Percentiles rank a stretch among this genome's conserved stretches.
These are phyloP conservation scores for Brassica hybrid DNA, from an alignment of 441 rosid genomes.

Conservation along the genomic window DNA sequence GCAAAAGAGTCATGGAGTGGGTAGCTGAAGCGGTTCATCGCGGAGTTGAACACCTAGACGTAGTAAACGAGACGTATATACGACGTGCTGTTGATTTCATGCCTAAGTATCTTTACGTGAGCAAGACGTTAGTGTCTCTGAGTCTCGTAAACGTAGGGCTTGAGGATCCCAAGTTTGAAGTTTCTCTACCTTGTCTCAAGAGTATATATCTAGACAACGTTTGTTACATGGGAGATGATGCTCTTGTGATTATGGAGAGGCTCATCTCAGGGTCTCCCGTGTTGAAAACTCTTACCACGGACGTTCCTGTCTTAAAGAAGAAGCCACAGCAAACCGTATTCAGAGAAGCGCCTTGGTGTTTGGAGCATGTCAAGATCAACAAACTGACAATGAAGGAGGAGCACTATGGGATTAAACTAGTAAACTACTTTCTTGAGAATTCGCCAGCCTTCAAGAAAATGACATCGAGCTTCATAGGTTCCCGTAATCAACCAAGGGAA, in stretches of 20 bases:
- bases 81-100: not conserved
- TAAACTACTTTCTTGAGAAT: not conserved
- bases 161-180: not conserved
- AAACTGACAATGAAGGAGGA: not conserved
- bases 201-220: not conserved
- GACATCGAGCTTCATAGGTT: no score
- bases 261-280: constrained; percentile 1
- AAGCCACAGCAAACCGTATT: not conserved
- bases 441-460: no score
- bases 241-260: not conserved
- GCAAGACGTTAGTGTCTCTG: not conserved
- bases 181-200: not conserved
- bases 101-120: not conserved
- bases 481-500: not conserved
- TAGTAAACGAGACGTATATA: not conserved
- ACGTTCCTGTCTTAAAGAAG: not conserved
- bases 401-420: not conserved
- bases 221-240: not conserved
- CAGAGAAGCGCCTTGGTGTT: not conserved
- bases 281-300: not conserved
- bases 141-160: not conserved
- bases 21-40: not conserved
- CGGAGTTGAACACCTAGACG: not conserved
- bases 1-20: not conserved
- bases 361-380: not conserved